A percentile compares a stretch with the other conserved stretches of the same genome.
Conservation (phyloP, 768 basidiomycete species). For the Termitomyces titanicus region DNA sequence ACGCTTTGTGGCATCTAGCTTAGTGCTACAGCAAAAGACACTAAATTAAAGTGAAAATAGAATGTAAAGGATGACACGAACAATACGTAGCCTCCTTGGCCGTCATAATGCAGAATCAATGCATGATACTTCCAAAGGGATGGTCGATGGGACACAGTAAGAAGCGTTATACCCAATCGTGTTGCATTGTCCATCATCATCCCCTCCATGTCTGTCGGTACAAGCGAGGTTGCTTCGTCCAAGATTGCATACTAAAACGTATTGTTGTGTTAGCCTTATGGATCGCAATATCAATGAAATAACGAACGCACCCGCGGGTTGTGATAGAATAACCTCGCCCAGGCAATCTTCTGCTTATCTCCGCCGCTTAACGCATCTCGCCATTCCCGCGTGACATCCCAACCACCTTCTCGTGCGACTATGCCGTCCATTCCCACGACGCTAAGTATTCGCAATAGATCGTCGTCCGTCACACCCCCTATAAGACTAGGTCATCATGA, state of each 20-base stretch:
- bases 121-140: constrained; percentile 92
- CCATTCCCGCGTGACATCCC: constrained; percentile 90
- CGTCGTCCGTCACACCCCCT: constrained; percentile 73
- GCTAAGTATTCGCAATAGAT: constrained; percentile 67
- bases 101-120: constrained; percentile 88
- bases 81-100: constrained; percentile 95
- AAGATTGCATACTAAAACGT: constrained; percentile 81
- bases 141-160: constrained; percentile 94
- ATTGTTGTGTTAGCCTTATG: background rate
- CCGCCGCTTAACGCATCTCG: constrained; percentile 90
- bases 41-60: background rate
- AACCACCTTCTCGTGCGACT: constrained; percentile 95
- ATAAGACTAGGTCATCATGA: background rate
- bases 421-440: constrained; percentile 83
- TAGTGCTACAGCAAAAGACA: constrained; percentile 51
- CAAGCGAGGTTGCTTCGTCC: constrained; percentile 94
- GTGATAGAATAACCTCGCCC: constrained; percentile 96
- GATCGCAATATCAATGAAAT: background rate
- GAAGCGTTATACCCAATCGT: constrained; percentile 80
- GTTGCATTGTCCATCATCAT: constrained; percentile 94
- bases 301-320: constrained; percentile 68
- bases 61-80: constrained; percentile 34
- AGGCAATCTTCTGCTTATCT: constrained; percentile 96
- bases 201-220: constrained; percentile 90
- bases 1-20: constrained; percentile 85